Base-by-base conservation (phyloP, 306 rosid species). In the Coriaria nepalensis region DNA sequence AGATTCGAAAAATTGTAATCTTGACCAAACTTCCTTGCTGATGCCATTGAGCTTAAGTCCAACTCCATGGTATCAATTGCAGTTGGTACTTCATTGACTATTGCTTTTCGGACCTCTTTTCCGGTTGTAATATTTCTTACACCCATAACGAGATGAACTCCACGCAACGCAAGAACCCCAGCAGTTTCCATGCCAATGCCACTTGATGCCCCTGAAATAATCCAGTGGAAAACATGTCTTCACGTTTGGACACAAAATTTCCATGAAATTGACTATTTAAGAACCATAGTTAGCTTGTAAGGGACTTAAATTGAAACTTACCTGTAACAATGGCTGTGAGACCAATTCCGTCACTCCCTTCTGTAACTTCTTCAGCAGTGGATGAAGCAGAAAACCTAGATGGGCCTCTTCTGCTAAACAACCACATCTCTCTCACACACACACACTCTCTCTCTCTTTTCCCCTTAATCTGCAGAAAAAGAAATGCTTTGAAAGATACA, bases 251-350 rank as follows among this genome's bases (percentile, higher is more conserved):
- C 29, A 20, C 29, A 20, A 20, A 20, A 20, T 20, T 20, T 20
- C 29, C 29, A 1, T 20, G 29, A 20, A 20, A 20, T 20, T 20
- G 3, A 20, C 29, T 20, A 20, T 20, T 20, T 20, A 1, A 20
- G 29, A 20, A 20, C 29, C 29, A 20, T 20, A 20, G 29, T 20
- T 20, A 20, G 29, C 3, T 20, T 20, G 29, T 20, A 20, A 20
- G 29, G 29, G 29, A 20, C 5, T 20, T 9, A 9, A 40, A 33
- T 42, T n/a, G 33, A 42, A 37, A 43, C 6, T 6, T 6, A 79
- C 90, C 94, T 51, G 90, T 77, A 54, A 83, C 67, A 70, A 83
- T 65, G 67, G 86, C 94, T 13, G 83, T 80, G 78, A 83, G 80
- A 49, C 53, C 63, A 9, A 59, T 52, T 51, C 70, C 86, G 67